phyloP scores from a whole-genome alignment of 139 green algal genomes.

The Coccomyxa sp. region DNA sequence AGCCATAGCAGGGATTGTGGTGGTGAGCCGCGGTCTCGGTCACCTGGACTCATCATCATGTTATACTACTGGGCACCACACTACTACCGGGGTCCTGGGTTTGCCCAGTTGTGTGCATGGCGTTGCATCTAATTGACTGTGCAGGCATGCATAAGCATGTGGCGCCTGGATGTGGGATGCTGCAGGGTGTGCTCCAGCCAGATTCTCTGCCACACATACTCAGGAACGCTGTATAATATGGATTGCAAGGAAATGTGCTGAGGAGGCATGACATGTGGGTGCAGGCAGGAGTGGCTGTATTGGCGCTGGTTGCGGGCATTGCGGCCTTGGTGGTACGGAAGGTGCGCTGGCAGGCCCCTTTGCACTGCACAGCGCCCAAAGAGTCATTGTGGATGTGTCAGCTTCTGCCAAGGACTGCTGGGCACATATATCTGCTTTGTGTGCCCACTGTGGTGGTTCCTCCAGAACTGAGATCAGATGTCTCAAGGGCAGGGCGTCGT shows the following conservation, averaged over 20 bases:
- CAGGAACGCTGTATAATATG: background rate
- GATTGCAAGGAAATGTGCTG: too few species aligned
- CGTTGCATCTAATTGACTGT: too few species aligned
- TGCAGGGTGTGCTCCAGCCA: background rate
- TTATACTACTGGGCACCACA: too few species aligned
- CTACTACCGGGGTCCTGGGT: too few species aligned
- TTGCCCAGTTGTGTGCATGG: too few species aligned
- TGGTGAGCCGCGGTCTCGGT: too few species aligned
- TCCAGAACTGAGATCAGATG: background rate
- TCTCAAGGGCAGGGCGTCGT: too few species aligned
- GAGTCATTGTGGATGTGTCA: background rate
- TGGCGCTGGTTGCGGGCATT: background rate
- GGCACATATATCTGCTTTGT: background rate
- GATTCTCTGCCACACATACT: background rate
- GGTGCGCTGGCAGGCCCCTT: background rate
- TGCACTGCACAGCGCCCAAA: background rate
- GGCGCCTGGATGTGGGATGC: background rate
- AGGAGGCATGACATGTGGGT: too few species aligned
- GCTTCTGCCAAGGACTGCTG: background rate
- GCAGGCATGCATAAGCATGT: background rate
- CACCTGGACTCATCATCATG: too few species aligned
- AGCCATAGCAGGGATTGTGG: background rate
- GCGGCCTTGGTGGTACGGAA: background rate
- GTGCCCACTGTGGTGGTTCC: background rate
- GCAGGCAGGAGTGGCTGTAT: background rate